These are phyloP conservation scores for Flaveria brownii DNA, from an alignment of 129 eudicot genomes.

Conservation along the genomic window DNA sequence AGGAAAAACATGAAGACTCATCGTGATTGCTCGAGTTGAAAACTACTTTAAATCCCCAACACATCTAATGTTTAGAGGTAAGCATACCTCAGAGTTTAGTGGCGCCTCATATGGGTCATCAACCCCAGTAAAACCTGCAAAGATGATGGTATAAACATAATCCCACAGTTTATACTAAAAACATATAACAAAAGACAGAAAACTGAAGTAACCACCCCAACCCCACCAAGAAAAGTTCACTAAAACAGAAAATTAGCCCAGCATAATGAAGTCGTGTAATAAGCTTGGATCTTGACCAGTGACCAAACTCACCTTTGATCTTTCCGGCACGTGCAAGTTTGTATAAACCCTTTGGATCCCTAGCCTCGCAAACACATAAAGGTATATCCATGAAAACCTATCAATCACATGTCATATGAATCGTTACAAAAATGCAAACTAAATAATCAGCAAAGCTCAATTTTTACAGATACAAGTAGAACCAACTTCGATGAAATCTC, in stretches of 20 bases:
- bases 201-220: background rate
- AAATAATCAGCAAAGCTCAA: slow-evolving; percentile 1
- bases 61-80: background rate
- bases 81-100: slow-evolving; percentile 70
- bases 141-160: slow-evolving; percentile 14
- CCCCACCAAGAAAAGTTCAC: background rate
- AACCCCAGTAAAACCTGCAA: slow-evolving; percentile 90
- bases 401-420: slow-evolving; percentile 7
- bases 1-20: background rate
- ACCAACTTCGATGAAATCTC: slow-evolving; percentile 89
- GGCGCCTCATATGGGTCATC: slow-evolving; percentile 97
- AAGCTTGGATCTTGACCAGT: background rate
- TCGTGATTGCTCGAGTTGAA: background rate
- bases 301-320: slow-evolving; percentile 61
- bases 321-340: slow-evolving; percentile 96
- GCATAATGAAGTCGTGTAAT: background rate
- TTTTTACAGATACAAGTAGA: background rate
- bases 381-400: slow-evolving; percentile 96
- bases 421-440: slow-evolving; percentile 11
- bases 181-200: background rate
- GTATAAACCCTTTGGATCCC: slow-evolving; percentile 97
- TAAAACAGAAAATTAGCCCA: background rate
- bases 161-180: background rate
- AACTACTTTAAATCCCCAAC: background rate
- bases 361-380: slow-evolving; percentile 77